These are phyloP conservation scores for Tolypocladium amazonense DNA, from an alignment of 2,329 filamentous ascomycete species.

Conservation along the genomic window DNA sequence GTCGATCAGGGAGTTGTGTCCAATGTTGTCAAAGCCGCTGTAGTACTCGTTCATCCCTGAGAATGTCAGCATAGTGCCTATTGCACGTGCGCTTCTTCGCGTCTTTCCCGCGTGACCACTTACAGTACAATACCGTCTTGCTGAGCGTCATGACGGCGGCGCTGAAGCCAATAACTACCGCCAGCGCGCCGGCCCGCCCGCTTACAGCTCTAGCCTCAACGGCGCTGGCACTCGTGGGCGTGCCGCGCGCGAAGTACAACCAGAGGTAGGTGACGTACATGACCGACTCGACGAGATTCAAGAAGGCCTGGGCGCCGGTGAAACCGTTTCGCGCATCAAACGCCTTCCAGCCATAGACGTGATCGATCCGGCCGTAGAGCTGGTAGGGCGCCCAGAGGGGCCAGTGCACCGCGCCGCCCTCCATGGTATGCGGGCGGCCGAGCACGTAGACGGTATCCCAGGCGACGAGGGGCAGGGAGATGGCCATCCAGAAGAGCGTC, in stretches of 20 bases:
- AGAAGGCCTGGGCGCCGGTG: slow-evolving; percentile 58
- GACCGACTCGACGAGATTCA: slow-evolving; percentile 59
- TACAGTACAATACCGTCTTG: slow-evolving; percentile 53
- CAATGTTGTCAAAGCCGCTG: slow-evolving; percentile 44
- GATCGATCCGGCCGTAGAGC: slow-evolving; percentile 69
- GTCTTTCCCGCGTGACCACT: slow-evolving; percentile 13
- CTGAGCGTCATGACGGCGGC: slow-evolving; percentile 49
- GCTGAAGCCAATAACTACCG: slow-evolving; percentile 38
- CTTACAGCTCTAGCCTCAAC: slow-evolving; percentile 21
- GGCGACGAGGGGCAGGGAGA: slow-evolving; percentile 67
- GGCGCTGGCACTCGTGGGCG: slow-evolving; percentile 9
- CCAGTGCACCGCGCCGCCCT: slow-evolving; percentile 60
- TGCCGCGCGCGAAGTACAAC: slow-evolving; percentile 16
- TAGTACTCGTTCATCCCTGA: slow-evolving; percentile 47
- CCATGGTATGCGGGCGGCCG: slow-evolving; percentile 71
- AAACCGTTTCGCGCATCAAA: slow-evolving; percentile 62
- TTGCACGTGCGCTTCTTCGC: not conserved
- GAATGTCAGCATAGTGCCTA: not conserved
- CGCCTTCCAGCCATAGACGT: slow-evolving; percentile 71
- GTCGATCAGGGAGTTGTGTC: slow-evolving; percentile 36
- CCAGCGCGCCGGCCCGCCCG: slow-evolving; percentile 32
- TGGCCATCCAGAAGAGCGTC: slow-evolving; percentile 57
- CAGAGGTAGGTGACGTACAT: slow-evolving; percentile 51
- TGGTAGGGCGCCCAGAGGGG: slow-evolving; percentile 69
- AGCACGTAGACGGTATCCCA: slow-evolving; percentile 80